phyloP scores from a whole-genome alignment of 495 filamentous ascomycete genomes.

The Talaromyces liani region DNA sequence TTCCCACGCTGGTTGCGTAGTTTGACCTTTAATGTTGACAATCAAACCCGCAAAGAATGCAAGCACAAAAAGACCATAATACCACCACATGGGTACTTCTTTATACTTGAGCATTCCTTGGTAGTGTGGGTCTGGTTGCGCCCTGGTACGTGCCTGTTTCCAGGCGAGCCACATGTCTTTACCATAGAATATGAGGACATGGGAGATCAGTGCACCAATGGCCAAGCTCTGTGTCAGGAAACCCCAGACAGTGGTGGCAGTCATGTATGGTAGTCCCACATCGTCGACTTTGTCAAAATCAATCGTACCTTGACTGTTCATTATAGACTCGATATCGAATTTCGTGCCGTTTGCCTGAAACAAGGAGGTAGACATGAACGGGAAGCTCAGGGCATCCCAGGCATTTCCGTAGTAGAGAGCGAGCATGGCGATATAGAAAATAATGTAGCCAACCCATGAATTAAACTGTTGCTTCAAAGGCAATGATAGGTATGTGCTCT shows the following conservation, averaged over 20 bases:
- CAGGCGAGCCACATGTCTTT: constrained; percentile 24
- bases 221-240: constrained; percentile 21
- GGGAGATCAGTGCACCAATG: constrained; percentile 28
- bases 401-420: constrained; percentile 38
- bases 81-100: constrained; percentile 42
- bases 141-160: constrained; percentile 19
- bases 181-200: constrained; percentile 29
- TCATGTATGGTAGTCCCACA: constrained; percentile 20
- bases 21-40: constrained; percentile 28
- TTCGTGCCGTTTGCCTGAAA: constrained; percentile 18
- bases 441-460: constrained; percentile 30
- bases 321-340: constrained; percentile 14
- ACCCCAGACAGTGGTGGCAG: constrained; percentile 14
- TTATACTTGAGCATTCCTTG: constrained; percentile 31
- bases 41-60: constrained; percentile 37
- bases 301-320: constrained; percentile 25
- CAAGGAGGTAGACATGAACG: constrained; percentile 37
- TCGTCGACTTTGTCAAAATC: constrained; percentile 20
- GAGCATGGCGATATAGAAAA: constrained; percentile 31
- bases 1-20: constrained; percentile 44
- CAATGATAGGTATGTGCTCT: constrained; percentile 21
- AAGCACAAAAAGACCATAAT: constrained; percentile 25
- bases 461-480: constrained; percentile 28
- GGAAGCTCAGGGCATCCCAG: constrained; percentile 38
- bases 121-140: constrained; percentile 32